Evolutionary conservation across 768 basidiomycete species (phyloP), one percentile per base, ranked within the genome.

Genomic region (Serendipita vermifera): DNA sequence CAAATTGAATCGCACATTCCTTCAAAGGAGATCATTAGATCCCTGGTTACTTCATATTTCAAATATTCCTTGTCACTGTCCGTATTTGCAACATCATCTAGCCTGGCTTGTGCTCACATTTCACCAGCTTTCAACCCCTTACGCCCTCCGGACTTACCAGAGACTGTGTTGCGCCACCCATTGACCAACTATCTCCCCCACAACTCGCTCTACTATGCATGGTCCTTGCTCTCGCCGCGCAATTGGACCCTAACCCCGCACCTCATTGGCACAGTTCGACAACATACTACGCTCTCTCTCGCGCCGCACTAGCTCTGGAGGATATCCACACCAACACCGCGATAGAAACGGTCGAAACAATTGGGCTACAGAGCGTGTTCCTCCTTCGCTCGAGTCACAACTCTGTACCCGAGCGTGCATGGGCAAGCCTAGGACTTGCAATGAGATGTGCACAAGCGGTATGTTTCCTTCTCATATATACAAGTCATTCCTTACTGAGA

Each of bases 391-490:
- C 24, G 9, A 29, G 31, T 7, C 22, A 15, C 20, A 51, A 20
- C 6, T 20, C 46, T 20, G 46, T 26, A 9, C 46, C 46, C 5
- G 46, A 51, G 22, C 46, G 46, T 11, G 17, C 46, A 9, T 51
- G 46, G 46, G 31, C 32, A 20, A 31, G 22, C 5, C 5, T 51
- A 5, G 46, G 46, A 15, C 20, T 15, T 4, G 46, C 46, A 7
- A 51, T 51, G 46, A 51, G 31, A 51, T 51, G 31, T 31, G 46
- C 46, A 5, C 46, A 51, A 51, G 46, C 46, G 6, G 46, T 51
- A 31, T 5, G 46, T 51, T 9, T 15, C n/a, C 17, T 15, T 2
- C 2, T n/a, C 6, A 5, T n/a, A 9, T n/a, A 9, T 41, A 20
- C 6, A 20, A 1, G 17, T 17, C 1, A 6, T 41, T 5, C 9